phyloP scores from a whole-genome alignment of 2,329 filamentous ascomycete species.

The Alternaria sp. region DNA sequence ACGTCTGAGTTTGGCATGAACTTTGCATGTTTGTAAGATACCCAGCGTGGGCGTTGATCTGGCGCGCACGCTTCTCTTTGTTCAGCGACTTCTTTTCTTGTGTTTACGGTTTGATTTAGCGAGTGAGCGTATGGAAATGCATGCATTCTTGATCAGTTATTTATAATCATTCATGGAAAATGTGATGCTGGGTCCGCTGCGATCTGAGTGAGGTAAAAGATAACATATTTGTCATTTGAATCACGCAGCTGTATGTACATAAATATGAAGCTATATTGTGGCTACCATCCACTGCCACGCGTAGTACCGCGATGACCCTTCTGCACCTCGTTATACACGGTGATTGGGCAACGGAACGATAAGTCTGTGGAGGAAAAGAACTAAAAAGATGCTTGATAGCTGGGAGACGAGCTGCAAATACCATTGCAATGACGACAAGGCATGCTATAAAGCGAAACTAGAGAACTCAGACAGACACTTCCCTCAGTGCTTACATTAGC shows the following conservation, averaged over 20 bases:
- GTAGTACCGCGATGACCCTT: too few species aligned
- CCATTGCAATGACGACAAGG: background rate
- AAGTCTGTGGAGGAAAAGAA: too few species aligned
- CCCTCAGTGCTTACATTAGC: too few species aligned
- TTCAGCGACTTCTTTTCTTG: conserved; percentile 14
- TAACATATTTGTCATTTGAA: too few species aligned
- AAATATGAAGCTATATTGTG: too few species aligned
- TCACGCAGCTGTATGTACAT: too few species aligned
- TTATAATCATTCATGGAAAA: background rate
- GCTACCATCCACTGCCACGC: too few species aligned
- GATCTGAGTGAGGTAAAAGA: background rate
- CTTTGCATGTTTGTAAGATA: conserved; percentile 23
- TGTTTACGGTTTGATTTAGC: conserved; percentile 6
- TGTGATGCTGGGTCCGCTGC: background rate
- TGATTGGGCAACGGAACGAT: too few species aligned
- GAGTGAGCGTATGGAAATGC: background rate
- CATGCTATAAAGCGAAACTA: background rate
- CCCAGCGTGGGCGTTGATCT: conserved; percentile 17
- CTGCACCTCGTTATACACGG: too few species aligned
- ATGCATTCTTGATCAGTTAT: background rate
- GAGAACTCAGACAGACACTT: too few species aligned
- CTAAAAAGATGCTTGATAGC: background rate
- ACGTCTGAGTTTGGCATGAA: background rate
- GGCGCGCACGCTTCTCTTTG: conserved; percentile 3
- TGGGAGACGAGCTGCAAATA: background rate